Base-by-base conservation (phyloP, 2,329 filamentous ascomycete species). In the Fusarium udum region DNA sequence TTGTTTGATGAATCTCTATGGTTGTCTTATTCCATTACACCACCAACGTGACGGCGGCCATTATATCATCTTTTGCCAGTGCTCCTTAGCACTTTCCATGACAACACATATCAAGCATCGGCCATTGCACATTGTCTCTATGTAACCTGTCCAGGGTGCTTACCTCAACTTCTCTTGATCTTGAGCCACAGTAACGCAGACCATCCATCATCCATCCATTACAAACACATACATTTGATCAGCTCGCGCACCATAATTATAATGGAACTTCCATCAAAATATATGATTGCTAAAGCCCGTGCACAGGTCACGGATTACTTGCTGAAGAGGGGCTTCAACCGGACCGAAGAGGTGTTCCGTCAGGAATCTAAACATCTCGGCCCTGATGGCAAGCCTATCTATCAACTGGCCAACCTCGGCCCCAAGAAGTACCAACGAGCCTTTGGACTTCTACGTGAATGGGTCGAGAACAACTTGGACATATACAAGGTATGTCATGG, bases 401-500 rank as follows among this genome's bases (percentile, higher is more conserved):
- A 91, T 53, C 85, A 86, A 59, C 89, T 90, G 24, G 92, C 94
- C 69, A 92, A 94, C 46, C 80, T 87, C 65, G 92, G 93, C 2
- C 92, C 93, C 13, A 90, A 91, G 59, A 96, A 93, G 81, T 98
- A 95, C 78, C 85, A 89, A 45, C 91, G 90, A 72, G 92, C 93
- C 0, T 98, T 88, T 86, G 89, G 89, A 64, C 84, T 95, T 46
- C 85, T 97, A 46, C 91, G 89, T 73, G 89, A 90, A 73, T 99
- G 95, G 92, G 92, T 97, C 52, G 95, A 98, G 74, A 95, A 95
- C 75, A 95, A 94, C 67, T 87, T 99, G 31, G 95, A 98, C 73
- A 88, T 98, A 34, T 98, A 98, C 88, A 97, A 97, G 86, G 93
- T 92, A 82, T 77, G 83, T 26, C 37, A 36, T 40, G 36, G 52